Evolutionary conservation across 2,329 filamentous ascomycete species (phyloP).

Genomic region (Sarocladium kiliense): DNA sequence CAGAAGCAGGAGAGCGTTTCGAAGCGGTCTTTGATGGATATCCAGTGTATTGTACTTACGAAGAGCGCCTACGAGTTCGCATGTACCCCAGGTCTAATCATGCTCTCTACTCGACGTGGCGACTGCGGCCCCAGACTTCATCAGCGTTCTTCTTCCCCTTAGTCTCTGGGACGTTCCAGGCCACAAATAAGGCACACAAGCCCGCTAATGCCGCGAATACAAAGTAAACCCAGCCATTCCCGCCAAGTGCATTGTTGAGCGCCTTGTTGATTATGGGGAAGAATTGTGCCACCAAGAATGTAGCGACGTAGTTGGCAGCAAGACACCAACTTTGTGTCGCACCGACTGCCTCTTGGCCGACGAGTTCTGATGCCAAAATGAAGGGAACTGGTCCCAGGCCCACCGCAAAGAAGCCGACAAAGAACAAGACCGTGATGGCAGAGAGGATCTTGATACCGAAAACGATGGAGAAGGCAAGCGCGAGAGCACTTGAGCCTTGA

Average conservation of each 20-base stretch:
- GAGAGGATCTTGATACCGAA: conserved; percentile 69
- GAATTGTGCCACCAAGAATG: conserved; percentile 89
- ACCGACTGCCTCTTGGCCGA: conserved; percentile 84
- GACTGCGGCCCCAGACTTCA: conserved; percentile 80
- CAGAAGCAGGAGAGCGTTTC: conserved; percentile 35
- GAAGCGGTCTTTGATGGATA: neutral
- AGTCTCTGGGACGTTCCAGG: conserved; percentile 76
- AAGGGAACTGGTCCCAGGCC: conserved; percentile 93
- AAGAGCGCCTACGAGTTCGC: too few species aligned
- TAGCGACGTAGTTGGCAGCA: conserved; percentile 83
- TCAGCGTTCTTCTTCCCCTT: conserved; percentile 77
- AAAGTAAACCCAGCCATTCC: conserved; percentile 81
- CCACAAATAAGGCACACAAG: conserved; percentile 66
- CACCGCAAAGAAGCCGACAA: conserved; percentile 85
- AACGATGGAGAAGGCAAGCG: conserved; percentile 76
- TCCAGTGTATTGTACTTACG: too few species aligned
- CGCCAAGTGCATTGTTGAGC: conserved; percentile 58
- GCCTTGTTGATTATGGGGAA: conserved; percentile 81
- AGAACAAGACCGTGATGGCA: conserved; percentile 74
- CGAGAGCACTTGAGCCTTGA: conserved; percentile 73
- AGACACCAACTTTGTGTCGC: conserved; percentile 86
- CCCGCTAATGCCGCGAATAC: conserved; percentile 76
- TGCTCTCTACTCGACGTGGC: conserved; percentile 42
- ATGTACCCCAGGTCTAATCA: too few species aligned
- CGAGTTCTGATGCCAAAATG: conserved; percentile 86